Percentiles rank a stretch among this genome's conserved stretches.
These are phyloP conservation scores for Pythium apleroticum DNA, from an alignment of 352 stramenopile genomes.

Conservation along the genomic window DNA sequence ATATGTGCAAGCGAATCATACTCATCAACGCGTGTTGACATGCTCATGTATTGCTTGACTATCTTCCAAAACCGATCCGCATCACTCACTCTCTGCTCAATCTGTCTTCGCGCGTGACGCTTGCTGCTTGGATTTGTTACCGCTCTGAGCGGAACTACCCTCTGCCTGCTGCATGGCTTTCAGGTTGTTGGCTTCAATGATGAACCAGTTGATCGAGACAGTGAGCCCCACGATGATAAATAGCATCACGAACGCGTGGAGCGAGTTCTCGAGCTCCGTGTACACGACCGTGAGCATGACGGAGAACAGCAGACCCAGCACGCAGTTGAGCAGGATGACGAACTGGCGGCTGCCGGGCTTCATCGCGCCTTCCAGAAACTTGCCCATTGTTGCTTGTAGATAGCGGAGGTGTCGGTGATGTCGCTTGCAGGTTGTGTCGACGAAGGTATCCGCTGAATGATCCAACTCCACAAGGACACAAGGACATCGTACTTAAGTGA, in stretches of 20 bases:
- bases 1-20: background rate
- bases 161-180: slow-evolving; percentile 38
- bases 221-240: slow-evolving; percentile 82
- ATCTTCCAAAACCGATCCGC: slow-evolving; percentile 5
- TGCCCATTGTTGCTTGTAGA: slow-evolving; percentile 26
- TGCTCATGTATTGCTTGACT: background rate
- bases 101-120: slow-evolving; percentile 54
- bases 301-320: slow-evolving; percentile 65
- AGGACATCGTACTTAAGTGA: background rate
- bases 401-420: background rate
- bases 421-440: background rate
- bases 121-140: slow-evolving; percentile 18
- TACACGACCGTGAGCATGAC: slow-evolving; percentile 80
- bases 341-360: slow-evolving; percentile 75
- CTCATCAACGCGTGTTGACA: background rate
- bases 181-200: slow-evolving; percentile 71
- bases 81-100: slow-evolving; percentile 23
- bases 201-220: slow-evolving; percentile 87
- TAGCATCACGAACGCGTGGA: slow-evolving; percentile 82
- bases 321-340: slow-evolving; percentile 66
- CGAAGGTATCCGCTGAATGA: background rate
- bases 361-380: slow-evolving; percentile 48
- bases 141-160: background rate
- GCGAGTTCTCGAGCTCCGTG: slow-evolving; percentile 78
- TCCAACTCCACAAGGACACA: background rate